Base-by-base conservation (phyloP, 2,329 filamentous ascomycete species). In the Gaeumannomyces sp. region DNA sequence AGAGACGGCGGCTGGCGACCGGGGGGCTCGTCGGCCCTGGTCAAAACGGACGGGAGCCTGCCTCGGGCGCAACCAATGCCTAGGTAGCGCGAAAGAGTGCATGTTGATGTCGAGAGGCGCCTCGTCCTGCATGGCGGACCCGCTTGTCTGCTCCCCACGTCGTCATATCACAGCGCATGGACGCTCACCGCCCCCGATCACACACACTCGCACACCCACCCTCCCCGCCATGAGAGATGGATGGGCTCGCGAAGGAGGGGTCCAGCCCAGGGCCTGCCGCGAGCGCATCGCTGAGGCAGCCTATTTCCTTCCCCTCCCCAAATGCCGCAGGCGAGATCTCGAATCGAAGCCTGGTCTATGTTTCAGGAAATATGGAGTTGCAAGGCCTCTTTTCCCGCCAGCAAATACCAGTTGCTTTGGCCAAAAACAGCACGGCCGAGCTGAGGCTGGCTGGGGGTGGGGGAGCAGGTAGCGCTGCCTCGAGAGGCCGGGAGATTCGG, bases 151-250 rank as follows among this genome's bases (percentile, higher is more conserved):
- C 45, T 53, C 45, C 45, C 45, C 45, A 53, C 45, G 45, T 53
- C 45, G 45, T 53, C 45, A 53, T 53, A 53, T 53, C 45, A 53
- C 45, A 25, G 45, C 45, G 45, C 45, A 53, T 53, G 45, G 45
- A 53, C 22, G 22, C 45, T 53, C 45, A 53, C 45, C 45, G 45
- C 45, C 45, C 38, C 45, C 45, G 45, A 53, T 53, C 45, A 53
- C 45, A 53, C 45, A 22, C 45, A 53, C 45, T 25, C 45, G 8
- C 45, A 2, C 45, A 53, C 45, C 22, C 45, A n/a, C 22, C 10
- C 45, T 53, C 45, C 45, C 45, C 45, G 25, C 45, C 45, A 53
- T 25, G 45, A 19, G 45, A 53, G 45, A 25, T 53, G 45, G 45
- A 22, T 50, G 45, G 45, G 7, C n/a, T 53, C 45, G 45, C 22